These are phyloP conservation scores for Chaetomium fimeti DNA, from an alignment of 495 filamentous ascomycete genomes.

Conservation along the genomic window DNA sequence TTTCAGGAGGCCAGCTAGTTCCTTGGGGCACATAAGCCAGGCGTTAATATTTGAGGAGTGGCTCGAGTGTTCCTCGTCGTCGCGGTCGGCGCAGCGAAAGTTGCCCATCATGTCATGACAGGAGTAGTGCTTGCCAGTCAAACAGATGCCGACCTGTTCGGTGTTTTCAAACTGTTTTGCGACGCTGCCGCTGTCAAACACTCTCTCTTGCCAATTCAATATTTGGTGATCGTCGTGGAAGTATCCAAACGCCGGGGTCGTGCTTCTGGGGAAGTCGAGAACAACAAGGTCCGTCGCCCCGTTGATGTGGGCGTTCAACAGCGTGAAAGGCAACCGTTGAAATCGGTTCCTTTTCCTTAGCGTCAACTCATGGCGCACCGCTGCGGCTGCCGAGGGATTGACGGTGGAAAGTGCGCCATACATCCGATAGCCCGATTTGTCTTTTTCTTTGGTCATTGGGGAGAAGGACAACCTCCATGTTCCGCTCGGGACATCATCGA, in stretches of 20 bases:
- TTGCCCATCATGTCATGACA: not conserved
- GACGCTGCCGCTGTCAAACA: not conserved
- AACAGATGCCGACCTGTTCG: constrained; percentile 7
- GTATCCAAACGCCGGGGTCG: not conserved
- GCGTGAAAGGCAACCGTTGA: constrained; percentile 4
- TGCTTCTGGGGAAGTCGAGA: not conserved
- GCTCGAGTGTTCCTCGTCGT: too few relatives aligned
- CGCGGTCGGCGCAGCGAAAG: constrained; percentile 8
- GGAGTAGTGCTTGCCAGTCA: not conserved
- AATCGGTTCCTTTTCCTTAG: not conserved
- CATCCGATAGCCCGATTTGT: constrained; percentile 17
- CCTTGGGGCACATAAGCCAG: constrained; percentile 18
- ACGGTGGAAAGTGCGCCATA: not conserved
- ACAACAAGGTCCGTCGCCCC: constrained; percentile 13
- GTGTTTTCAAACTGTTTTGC: not conserved
- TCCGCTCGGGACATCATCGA: not conserved
- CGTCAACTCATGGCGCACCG: not conserved
- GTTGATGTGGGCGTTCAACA: not conserved
- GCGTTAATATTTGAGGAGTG: too few relatives aligned
- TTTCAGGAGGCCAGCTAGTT: constrained; percentile 21
- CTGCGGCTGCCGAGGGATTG: not conserved
- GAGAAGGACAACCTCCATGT: not conserved
- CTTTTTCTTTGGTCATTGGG: not conserved
- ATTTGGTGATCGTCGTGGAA: constrained; percentile 12
- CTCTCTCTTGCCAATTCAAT: not conserved